These are phyloP conservation scores for Alternaria brassicae DNA, from an alignment of 2,329 filamentous ascomycete species.

Conservation along the genomic window DNA sequence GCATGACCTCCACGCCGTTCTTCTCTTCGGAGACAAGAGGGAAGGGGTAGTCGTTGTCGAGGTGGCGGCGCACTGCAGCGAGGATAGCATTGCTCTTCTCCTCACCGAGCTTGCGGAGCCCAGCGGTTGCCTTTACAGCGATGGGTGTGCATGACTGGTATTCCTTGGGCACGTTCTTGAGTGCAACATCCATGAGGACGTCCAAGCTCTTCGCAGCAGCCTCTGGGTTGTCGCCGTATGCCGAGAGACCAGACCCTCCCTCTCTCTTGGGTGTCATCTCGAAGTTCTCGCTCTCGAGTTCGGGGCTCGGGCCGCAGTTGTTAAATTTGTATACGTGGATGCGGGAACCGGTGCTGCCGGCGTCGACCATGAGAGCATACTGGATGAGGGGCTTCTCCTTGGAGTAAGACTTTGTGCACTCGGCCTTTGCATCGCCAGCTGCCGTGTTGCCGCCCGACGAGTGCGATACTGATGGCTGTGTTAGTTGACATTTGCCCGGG, in stretches of 20 bases:
- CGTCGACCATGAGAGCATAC: conserved; percentile 98
- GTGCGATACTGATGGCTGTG: conserved; percentile 24
- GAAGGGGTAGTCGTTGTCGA: conserved; percentile 93
- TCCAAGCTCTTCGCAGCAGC: conserved; percentile 91
- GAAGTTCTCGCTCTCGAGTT: conserved; percentile 91
- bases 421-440: conserved; percentile 67
- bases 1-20: conserved; percentile 94
- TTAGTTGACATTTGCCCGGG: background rate
- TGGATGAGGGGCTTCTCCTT: conserved; percentile 93
- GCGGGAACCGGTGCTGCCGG: conserved; percentile 94
- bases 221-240: conserved; percentile 84
- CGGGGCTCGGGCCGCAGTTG: conserved; percentile 94
- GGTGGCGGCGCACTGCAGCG: conserved; percentile 78
- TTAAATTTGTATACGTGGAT: conserved; percentile 99
- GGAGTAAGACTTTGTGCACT: conserved; percentile 83
- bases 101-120: conserved; percentile 82
- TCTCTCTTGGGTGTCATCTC: conserved; percentile 88
- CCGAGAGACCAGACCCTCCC: conserved; percentile 80
- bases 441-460: conserved; percentile 52
- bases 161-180: conserved; percentile 83
- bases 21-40: conserved; percentile 86
- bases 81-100: conserved; percentile 85
- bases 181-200: conserved; percentile 81
- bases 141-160: conserved; percentile 92
- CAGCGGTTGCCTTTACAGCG: conserved; percentile 97